These are phyloP conservation scores for Colletotrichum sp. DNA, from an alignment of 2,329 filamentous ascomycete genomes.

Conservation along the genomic window DNA sequence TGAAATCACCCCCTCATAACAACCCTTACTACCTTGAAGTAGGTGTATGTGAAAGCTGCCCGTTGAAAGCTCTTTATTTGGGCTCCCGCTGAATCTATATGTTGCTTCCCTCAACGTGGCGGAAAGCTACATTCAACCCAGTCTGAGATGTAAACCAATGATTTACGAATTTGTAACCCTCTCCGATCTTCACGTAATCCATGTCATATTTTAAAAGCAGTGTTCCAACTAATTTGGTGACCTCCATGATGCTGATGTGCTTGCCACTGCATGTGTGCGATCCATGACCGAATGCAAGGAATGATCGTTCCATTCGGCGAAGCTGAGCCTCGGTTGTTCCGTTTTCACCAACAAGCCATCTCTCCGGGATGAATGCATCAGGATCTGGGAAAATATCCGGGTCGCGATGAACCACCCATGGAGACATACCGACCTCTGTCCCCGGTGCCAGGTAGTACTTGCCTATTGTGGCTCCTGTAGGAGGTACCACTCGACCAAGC, in stretches of 20 bases:
- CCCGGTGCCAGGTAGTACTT: background rate
- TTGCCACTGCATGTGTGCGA: background rate
- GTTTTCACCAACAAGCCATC: background rate
- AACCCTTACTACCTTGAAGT: no score
- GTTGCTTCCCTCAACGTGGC: background rate
- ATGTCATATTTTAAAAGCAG: background rate
- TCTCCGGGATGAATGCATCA: background rate
- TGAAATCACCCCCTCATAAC: no score
- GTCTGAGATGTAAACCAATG: background rate
- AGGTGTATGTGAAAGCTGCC: no score
- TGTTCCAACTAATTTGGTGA: background rate
- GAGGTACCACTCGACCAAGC: background rate
- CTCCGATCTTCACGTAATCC: background rate
- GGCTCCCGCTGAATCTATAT: background rate
- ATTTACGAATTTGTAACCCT: rapidly evolving
- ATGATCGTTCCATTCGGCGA: background rate
- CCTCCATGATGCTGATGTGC: background rate
- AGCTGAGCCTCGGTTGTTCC: background rate
- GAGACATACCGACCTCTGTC: background rate
- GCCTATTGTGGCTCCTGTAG: background rate
- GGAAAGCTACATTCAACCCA: background rate
- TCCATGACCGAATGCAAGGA: background rate
- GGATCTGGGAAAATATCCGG: background rate
- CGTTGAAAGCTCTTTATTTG: no score
- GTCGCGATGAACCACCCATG: background rate